Percentiles rank a stretch among this genome's conserved stretches.
These are phyloP conservation scores for Colletotrichum neosansevieriae DNA, from an alignment of 2,329 filamentous ascomycete genomes.

Conservation along the genomic window DNA sequence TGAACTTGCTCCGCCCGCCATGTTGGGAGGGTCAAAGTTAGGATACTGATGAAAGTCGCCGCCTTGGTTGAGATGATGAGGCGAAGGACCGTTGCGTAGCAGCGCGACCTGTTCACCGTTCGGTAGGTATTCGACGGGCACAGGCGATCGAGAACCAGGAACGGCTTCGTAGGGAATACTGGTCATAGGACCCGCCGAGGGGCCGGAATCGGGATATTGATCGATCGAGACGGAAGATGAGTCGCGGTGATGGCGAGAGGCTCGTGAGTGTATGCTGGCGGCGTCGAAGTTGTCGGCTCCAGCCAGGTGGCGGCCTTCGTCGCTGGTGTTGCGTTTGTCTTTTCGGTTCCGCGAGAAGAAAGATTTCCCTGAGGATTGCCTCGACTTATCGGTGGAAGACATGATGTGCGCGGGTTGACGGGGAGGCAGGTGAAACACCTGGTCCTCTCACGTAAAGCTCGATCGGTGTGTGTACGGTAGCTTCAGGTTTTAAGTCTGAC, in stretches of 20 bases:
- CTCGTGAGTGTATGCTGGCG: constrained; percentile 73
- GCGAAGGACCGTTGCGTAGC: constrained; percentile 76
- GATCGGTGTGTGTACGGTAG: constrained; percentile 23
- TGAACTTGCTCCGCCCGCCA: constrained; percentile 61
- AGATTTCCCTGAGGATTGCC: constrained; percentile 83
- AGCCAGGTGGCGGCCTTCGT: constrained; percentile 67
- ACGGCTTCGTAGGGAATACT: constrained; percentile 88
- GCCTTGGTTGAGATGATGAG: constrained; percentile 86
- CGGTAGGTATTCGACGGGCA: constrained; percentile 79
- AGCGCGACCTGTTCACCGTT: constrained; percentile 72
- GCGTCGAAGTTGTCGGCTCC: constrained; percentile 70
- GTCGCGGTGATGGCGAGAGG: constrained; percentile 82
- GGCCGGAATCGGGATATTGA: constrained; percentile 71
- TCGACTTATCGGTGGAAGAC: constrained; percentile 80
- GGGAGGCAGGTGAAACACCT: constrained; percentile 41
- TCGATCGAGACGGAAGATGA: constrained; percentile 81
- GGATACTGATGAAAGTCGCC: constrained; percentile 93
- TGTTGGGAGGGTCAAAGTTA: constrained; percentile 69
- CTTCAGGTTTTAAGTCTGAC: constrained; percentile 38
- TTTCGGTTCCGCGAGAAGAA: constrained; percentile 93
- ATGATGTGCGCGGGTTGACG: constrained; percentile 50
- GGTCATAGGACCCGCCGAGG: constrained; percentile 85
- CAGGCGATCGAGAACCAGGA: constrained; percentile 75
- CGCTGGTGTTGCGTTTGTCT: constrained; percentile 71
- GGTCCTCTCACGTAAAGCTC: constrained; percentile 38